phyloP scores from a whole-genome alignment of 1,284 basidiomycete species.

The Golubevia pallescens region DNA sequence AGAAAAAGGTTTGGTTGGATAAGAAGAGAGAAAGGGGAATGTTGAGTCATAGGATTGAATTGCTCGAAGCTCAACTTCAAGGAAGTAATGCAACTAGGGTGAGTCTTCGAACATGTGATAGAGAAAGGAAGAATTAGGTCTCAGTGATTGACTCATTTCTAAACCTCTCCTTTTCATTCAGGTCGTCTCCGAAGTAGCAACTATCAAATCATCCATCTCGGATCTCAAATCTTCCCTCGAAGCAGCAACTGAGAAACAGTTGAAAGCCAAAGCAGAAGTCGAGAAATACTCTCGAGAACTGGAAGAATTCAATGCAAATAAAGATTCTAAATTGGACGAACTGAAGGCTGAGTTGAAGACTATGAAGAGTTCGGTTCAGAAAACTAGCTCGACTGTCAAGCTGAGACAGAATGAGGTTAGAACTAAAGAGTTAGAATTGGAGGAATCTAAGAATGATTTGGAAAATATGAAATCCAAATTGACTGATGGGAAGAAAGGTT shows the following conservation, averaged over 20 bases:
- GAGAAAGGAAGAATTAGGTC: too few species aligned
- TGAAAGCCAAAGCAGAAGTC: conserved; percentile 32
- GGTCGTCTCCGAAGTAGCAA: conserved; percentile 47
- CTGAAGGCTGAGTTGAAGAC: conserved; percentile 46
- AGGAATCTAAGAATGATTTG: conserved; percentile 35
- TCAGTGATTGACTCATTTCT: neutral
- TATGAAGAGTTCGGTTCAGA: conserved; percentile 41
- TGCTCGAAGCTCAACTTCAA: conserved; percentile 49
- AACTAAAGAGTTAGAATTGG: conserved; percentile 49
- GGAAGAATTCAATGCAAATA: conserved; percentile 57
- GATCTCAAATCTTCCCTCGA: conserved; percentile 37
- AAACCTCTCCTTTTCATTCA: conserved; percentile 13
- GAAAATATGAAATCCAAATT: conserved; percentile 25
- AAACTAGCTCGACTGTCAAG: conserved; percentile 41
- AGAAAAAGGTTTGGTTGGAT: conserved; percentile 11
- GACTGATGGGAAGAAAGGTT: conserved; percentile 16
- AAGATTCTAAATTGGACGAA: conserved; percentile 57
- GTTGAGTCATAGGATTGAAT: conserved; percentile 34
- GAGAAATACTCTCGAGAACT: conserved; percentile 52
- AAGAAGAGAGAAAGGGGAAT: neutral
- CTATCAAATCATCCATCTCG: conserved; percentile 27
- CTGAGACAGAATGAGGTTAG: conserved; percentile 44
- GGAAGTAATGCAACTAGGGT: conserved; percentile 36
- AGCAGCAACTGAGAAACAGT: conserved; percentile 28
- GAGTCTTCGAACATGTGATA: conserved; percentile 12